Base-by-base conservation (phyloP, 2,329 filamentous ascomycete genomes). In the Lasiodiplodia gonubiensis region DNA sequence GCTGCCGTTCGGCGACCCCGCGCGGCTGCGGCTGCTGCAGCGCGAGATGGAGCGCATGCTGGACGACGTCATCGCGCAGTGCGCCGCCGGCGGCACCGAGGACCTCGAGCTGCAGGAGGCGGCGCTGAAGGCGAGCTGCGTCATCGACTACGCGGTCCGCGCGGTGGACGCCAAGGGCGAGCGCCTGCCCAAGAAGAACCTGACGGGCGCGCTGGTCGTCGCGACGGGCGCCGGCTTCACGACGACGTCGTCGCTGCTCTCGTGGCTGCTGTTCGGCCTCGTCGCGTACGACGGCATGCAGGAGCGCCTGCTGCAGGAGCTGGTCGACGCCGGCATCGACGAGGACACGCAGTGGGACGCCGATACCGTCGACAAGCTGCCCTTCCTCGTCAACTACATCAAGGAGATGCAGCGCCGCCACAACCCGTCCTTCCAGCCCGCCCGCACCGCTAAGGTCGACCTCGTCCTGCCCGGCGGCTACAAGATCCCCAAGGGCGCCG, bases 341-440 rank as follows among this genome's bases (percentile, higher is more conserved):
- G 72, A 79, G 49, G 69, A 76, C 6, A 76, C 70, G 0, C 53
- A 79, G 18, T 76, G 75, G 68, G 79, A 79, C 2, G 71, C 75
- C 16, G 81, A 79, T 48, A 76, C 75, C 68, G 70, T 73, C 23
- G 76, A 79, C 52, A 23, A 42, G 16, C 80, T 89, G 6, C 72
- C 77, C 2, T 88, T 84, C 75, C 80, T 87, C 10, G 86, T 88
- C 73, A 82, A 83, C 55, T 87, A 84, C 74, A 77, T 89, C 79
- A 89, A 89, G 75, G 87, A 89, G 73, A 86, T 82, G 0, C 86
- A 87, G 73, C 82, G 87, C 2, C 79, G 80, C 3, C 87, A 89
- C 77, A 89, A 86, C 75, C 85, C 87, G 0, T 86, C 85, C 0
- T 89, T 85, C 77, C 87, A 89, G 71, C 85, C 88, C 0, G 87